phyloP scores from a whole-genome alignment of 345 rosid genomes.

The Murraya paniculata region DNA sequence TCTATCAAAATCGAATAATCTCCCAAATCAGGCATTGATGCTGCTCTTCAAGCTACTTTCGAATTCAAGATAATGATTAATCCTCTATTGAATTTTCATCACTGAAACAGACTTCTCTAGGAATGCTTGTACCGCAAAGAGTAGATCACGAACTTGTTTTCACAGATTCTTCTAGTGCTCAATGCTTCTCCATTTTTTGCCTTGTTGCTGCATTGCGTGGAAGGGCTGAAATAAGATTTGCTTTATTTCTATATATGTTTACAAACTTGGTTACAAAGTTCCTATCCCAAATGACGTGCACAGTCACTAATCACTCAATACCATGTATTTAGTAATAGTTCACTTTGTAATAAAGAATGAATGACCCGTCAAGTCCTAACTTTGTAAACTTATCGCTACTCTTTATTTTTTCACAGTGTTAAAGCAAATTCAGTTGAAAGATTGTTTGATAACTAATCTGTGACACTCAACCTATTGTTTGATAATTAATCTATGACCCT shows the following conservation, averaged over 20 bases:
- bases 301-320: too few relatives aligned
- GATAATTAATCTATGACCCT: too few relatives aligned
- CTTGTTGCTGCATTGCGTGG: conserved; percentile 65
- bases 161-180: conserved; percentile 21
- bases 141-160: conserved; percentile 33
- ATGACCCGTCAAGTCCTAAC: too few relatives aligned
- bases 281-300: too few relatives aligned
- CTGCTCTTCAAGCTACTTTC: conserved; percentile 59
- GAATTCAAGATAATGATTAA: conserved; percentile 34
- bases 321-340: too few relatives aligned
- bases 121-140: conserved; percentile 54
- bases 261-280: too few relatives aligned
- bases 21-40: conserved; percentile 54
- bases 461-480: too few relatives aligned
- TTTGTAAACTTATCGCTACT: too few relatives aligned
- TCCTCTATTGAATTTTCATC: conserved; percentile 18
- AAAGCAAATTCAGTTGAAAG: too few relatives aligned
- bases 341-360: too few relatives aligned
- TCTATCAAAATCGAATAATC: conserved; percentile 54
- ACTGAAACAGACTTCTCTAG: conserved; percentile 74
- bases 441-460: too few relatives aligned
- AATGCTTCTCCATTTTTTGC: conserved; percentile 40
- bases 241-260: conserved; percentile 32
- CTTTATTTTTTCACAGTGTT: too few relatives aligned
- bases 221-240: conserved; percentile 46